phyloP scores from a whole-genome alignment of 345 rosid species.

The Barbarea vulgaris region DNA sequence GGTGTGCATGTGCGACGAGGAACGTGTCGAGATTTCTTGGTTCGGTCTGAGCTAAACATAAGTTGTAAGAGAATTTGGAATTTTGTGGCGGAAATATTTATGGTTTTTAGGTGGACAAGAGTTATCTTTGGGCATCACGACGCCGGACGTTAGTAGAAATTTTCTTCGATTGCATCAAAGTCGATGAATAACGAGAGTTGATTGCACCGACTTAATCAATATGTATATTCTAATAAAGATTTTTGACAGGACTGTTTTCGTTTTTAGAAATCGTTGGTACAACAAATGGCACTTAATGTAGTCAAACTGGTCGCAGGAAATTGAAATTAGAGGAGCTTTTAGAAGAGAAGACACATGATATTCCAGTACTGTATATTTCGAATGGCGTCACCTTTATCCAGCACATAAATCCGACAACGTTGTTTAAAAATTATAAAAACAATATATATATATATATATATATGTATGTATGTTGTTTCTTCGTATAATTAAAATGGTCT shows the following conservation, averaged over 20 bases:
- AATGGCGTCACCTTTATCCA: background rate
- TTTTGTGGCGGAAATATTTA: constrained; percentile 29
- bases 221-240: too few species aligned
- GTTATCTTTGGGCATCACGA: constrained; percentile 13
- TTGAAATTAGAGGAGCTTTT: background rate
- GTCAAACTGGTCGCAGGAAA: background rate
- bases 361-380: too few species aligned
- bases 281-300: too few species aligned
- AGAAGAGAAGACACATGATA: too few species aligned
- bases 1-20: constrained; percentile 31
- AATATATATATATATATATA: too few species aligned
- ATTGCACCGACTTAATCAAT: constrained; percentile 11
- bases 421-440: background rate
- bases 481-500: background rate
- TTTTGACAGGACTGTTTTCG: background rate
- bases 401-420: background rate
- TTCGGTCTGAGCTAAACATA: constrained; percentile 16
- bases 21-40: constrained; percentile 23
- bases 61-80: constrained; percentile 10
- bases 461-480: background rate
- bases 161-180: constrained; percentile 1
- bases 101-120: constrained; percentile 21
- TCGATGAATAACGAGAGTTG: background rate
- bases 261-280: background rate
- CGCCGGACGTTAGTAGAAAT: background rate